Evolutionary conservation across 192 early-diverging fungal species (phyloP), one percentile per base, ranked within the genome.

Genomic region (Podila verticillata): DNA sequence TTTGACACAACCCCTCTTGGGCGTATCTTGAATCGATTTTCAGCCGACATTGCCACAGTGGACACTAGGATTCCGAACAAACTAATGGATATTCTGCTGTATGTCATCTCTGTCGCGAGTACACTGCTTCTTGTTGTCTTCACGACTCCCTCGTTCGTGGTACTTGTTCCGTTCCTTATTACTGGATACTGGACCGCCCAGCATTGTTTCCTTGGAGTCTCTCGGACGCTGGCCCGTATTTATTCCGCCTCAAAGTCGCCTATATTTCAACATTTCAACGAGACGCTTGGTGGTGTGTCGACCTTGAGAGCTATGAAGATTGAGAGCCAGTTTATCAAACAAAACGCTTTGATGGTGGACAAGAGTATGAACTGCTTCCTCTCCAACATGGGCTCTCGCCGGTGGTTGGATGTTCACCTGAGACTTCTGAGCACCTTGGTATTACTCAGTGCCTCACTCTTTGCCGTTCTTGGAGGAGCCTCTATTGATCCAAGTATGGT

Each of bases 181-280:
- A 24, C 74, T 3, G 63, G 81, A 20, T 54, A 85, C 28, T 82
- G 79, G 28, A 57, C 81, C 32, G 62, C 85, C 19, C 60, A 83
- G 35, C 48, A 65, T 34, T 79, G 85, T 51, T 94, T 93, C 81
- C 80, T 92, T 56, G 48, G 84, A 1, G 87, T 87, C 7, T 88
- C 88, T 3, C 88, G 93, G 30, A 88, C 89, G 63, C 70, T 95
- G 48, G 93, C 91, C 48, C 86, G 93, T 19, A 77, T 95, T 31
- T 92, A 95, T 59, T 88, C 91, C 9, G 82, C 89, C 31, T 84
- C 93, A 7, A 87, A 91, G 20, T 89, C 87, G 13, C 94, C 94
- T 1, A 84, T 95, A 0, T 93, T 89, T 65, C 87, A 93, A 6
- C 82, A 75, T 59, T 87, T 86, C 56, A 84, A 86, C 59, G 87